Percentiles rank a stretch among this genome's conserved stretches.
Evolutionary conservation across 352 stramenopile genomes (phyloP).

Genomic region (Phytophthora fragariae): DNA sequence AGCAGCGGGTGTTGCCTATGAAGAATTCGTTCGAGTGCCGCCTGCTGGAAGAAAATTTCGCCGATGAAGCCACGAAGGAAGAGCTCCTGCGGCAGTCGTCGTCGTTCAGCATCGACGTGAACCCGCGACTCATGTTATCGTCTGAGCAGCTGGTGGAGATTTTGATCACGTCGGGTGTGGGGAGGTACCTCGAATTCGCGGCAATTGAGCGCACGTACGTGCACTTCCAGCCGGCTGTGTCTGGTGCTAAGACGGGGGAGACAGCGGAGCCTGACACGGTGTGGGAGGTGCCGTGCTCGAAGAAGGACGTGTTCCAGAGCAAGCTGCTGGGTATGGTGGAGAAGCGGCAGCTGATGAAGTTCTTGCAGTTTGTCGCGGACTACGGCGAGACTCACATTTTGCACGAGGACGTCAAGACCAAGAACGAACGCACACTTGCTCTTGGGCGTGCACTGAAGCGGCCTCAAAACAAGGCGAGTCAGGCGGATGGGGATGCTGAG

Average conservation of each 20-base stretch:
- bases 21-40: slow-evolving; percentile 57
- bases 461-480: slow-evolving; percentile 88
- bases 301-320: slow-evolving; percentile 91
- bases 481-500: slow-evolving; percentile 36
- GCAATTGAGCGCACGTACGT: slow-evolving; percentile 87
- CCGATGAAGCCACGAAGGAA: slow-evolving; percentile 43
- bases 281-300: slow-evolving; percentile 89
- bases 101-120: slow-evolving; percentile 80
- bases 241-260: slow-evolving; percentile 10
- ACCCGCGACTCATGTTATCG: slow-evolving; percentile 81
- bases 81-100: slow-evolving; percentile 58
- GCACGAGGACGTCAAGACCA: slow-evolving; percentile 79
- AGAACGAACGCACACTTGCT: slow-evolving; percentile 86
- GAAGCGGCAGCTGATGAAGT: slow-evolving; percentile 93
- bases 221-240: slow-evolving; percentile 43
- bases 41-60: slow-evolving; percentile 52
- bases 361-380: slow-evolving; percentile 90
- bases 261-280: slow-evolving; percentile 47
- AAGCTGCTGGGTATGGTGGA: slow-evolving; percentile 86
- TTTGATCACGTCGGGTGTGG: slow-evolving; percentile 86
- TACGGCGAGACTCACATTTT: slow-evolving; percentile 79
- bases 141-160: slow-evolving; percentile 83
- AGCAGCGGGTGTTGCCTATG: slow-evolving; percentile 45
- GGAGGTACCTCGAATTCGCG: slow-evolving; percentile 90
- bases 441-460: slow-evolving; percentile 82